Evolutionary conservation across 1,139 yeast species (phyloP).

Genomic region (Nematodospora anomalae): DNA sequence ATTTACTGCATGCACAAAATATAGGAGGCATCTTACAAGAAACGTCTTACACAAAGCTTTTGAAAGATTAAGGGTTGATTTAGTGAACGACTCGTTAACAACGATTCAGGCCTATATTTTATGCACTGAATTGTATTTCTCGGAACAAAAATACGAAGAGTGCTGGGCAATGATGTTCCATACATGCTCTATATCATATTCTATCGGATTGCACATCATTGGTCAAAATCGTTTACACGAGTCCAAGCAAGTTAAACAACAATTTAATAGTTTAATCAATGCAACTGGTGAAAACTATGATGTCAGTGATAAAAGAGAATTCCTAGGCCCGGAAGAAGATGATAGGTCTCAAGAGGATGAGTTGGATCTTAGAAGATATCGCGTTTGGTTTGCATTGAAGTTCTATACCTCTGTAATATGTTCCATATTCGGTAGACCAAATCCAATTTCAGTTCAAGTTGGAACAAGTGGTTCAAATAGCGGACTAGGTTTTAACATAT

Average conservation of each 20-base stretch:
- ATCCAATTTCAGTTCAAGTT: slow-evolving; percentile 54
- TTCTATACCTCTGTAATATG: slow-evolving; percentile 50
- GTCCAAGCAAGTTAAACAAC: slow-evolving; percentile 14
- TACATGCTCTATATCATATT: slow-evolving; percentile 49
- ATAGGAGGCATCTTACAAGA: slow-evolving; percentile 30
- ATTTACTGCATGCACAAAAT: slow-evolving; percentile 27
- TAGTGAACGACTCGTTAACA: slow-evolving; percentile 46
- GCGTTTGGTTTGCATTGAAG: slow-evolving; percentile 53
- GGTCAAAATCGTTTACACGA: slow-evolving; percentile 25
- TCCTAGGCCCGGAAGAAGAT: slow-evolving; percentile 9
- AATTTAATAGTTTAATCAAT: slow-evolving; percentile 13
- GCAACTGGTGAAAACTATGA: slow-evolving; percentile 15
- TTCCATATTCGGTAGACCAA: slow-evolving; percentile 55
- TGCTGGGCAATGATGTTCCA: slow-evolving; percentile 51
- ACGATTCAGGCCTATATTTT: slow-evolving; percentile 51
- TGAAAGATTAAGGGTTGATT: slow-evolving; percentile 45
- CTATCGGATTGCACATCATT: slow-evolving; percentile 53
- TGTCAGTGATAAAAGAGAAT: slow-evolving; percentile 10
- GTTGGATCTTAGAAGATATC: slow-evolving; percentile 35
- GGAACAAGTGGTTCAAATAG: slow-evolving; percentile 36
- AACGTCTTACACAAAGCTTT: slow-evolving; percentile 35
- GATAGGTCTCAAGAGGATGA: slow-evolving; percentile 26
- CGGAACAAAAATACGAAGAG: slow-evolving; percentile 50
- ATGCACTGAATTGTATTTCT: slow-evolving; percentile 52
- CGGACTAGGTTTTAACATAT: slow-evolving; percentile 8